Base-by-base conservation (phyloP, 169 alveolate species). In the Plasmodium vinckei region DNA sequence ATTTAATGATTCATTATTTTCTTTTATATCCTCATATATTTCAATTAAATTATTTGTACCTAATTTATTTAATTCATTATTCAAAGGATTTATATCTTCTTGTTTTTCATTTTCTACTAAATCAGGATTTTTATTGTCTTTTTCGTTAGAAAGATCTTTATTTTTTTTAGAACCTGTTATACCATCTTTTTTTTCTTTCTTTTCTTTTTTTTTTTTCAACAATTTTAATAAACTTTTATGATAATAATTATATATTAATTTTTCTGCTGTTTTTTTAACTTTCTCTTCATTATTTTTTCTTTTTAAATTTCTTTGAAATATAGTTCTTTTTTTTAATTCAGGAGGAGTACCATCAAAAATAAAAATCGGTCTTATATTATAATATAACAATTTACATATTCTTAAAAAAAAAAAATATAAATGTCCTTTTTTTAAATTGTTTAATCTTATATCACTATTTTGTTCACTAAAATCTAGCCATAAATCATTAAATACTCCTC, bases 281-380 rank as follows among this genome's bases (percentile, higher is more conserved):
- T 47, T 86, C 15, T 86, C 91, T n/a, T 86, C 91, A 23, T 68
- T 12, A 54, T 86, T 86, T 46, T 59, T 27, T 51, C 27, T 86
- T 44, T 21, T 75, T 86, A 92, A 59, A 44, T 95, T 94, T 72
- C 99, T 91, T 64, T 68, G 84, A 88, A 93, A 87, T 42, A 96
- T 59, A 9, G 98, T 95, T 70, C 94, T 93, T 39, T 92, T 93
- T 89, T 97, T 97, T 39, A 96, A 92, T 19, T 89, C 96, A 2
- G 99, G 99, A 0, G 99, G 94, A 15, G 87, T 86, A 2, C 99
- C 99, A 87, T 97, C 99, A 73, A 97, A 97, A 1, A 97, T 97
- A 77, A 97, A 94, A 12, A 97, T 96, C 0, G 99, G 99, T 46
- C 92, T 93, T 23, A 97, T 95, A 9, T 97, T 97, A 87, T 94